Percentiles rank a stretch among this genome's conserved stretches.
These are phyloP conservation scores for Paraphaeosphaeria sporulosa DNA, from an alignment of 2,329 filamentous ascomycete genomes.

Conservation along the genomic window DNA sequence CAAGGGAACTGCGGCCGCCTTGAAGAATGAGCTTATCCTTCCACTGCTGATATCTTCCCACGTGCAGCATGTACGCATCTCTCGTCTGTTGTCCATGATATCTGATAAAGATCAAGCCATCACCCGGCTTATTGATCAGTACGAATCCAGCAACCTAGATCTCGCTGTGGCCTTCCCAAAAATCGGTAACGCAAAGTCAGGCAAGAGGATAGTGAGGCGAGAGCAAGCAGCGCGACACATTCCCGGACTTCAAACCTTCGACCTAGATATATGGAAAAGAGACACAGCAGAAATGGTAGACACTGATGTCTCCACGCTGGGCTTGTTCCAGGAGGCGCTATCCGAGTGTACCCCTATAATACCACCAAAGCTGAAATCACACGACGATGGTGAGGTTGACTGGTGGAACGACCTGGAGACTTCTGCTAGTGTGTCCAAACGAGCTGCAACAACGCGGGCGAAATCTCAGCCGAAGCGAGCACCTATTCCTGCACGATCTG, in stretches of 20 bases:
- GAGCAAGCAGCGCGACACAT: constrained; percentile 62
- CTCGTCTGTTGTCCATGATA: constrained; percentile 58
- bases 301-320: constrained; percentile 36
- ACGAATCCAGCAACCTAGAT: constrained; percentile 64
- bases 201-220: constrained; percentile 55
- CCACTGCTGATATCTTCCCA: constrained; percentile 61
- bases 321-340: constrained; percentile 44
- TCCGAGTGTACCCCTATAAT: constrained; percentile 36
- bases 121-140: constrained; percentile 64
- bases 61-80: constrained; percentile 56
- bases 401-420: constrained; percentile 36
- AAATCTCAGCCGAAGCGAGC: constrained; percentile 13
- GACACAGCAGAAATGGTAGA: constrained; percentile 36
- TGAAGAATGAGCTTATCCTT: constrained; percentile 61
- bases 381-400: constrained; percentile 18
- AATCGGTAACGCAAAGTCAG: constrained; percentile 55
- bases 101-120: constrained; percentile 67
- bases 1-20: constrained; percentile 48
- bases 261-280: constrained; percentile 56
- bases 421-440: constrained; percentile 19
- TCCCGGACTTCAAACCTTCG: constrained; percentile 63
- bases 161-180: constrained; percentile 65
- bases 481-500: constrained; percentile 11
- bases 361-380: constrained; percentile 32
- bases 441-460: constrained; percentile 19